Evolutionary conservation across 1,284 basidiomycete genomes (phyloP), one percentile per base, ranked within the genome.

Genomic region (Leccinum fallax): DNA sequence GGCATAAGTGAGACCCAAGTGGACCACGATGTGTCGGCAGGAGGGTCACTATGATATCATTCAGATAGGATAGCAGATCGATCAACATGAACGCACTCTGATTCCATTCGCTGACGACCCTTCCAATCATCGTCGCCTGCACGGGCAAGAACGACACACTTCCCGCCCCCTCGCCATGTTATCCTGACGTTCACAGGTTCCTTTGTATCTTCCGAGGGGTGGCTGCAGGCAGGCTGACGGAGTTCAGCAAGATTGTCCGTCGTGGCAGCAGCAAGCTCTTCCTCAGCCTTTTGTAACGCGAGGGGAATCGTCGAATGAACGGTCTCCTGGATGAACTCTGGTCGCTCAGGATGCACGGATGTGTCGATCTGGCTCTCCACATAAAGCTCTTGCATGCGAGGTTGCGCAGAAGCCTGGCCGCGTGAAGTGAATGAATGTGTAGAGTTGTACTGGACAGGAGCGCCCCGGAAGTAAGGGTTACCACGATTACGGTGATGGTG

Each of bases 71-170:
- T 48, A 60, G 56, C n/a, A 63, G 32, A 59, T 57, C 48, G 49
- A 64, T 59, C 28, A 34, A 55, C 21, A 60, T 21, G 63, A 28
- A 79, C 87, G 65, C 67, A 89, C 87, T 87, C 85, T 67, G 78
- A 77, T 62, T 83, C 80, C 89, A 91, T 89, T 28, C 72, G 72
- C 60, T 81, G 80, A 11, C 85, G 78, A 24, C 86, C 87, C 66
- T 86, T 86, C 89, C 89, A 90, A 64, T 89, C 84, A 59, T 87
- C 81, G 68, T 91, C 88, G 5, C 88, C 88, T 19, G 89, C 88
- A 60, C 89, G 81, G 15, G 87, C 84, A 38, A 92, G 80, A 24
- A 81, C 67, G 28, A 92, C 89, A 21, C 80, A 79, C 63, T 79
- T 83, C 8, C 85, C 90, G 5, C 82, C 81, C 19, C 84, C 86